Base-by-base conservation (phyloP, 805 yeast genomes). In the Komagataella phaffii region DNA sequence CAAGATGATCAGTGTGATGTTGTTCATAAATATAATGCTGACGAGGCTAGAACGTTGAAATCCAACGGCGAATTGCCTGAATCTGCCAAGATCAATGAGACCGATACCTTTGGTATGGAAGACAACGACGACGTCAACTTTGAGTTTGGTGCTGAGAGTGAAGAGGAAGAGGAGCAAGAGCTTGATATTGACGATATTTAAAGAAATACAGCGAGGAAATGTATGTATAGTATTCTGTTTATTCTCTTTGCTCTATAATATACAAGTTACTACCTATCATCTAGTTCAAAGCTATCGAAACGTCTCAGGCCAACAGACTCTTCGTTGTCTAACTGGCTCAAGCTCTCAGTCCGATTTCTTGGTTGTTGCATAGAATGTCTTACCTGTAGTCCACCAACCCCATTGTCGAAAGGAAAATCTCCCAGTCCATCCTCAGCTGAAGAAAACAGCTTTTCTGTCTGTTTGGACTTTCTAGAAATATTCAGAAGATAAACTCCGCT, bases 1-100 rank as follows among this genome's bases (percentile, higher is more conserved):
- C 97, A 93, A 73, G 97, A 91, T 64, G 96, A 88, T 56, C 95
- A 87, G 69, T 93, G 97, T 76, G 99, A 93, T 68, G 97, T 93
- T 59, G 91, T 93, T 53, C 95, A 91, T 70, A 93, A 93, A 72
- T 93, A 85, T 72, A 88, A 86, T 69, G 84, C 96, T 50, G 99
- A 93, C 64, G 99, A 93, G 73, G 99, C 99, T 55, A 87, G 99
- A 76, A 83, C 95, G 50, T 77, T 93, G 72, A 95, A 93, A 74
- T 85, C 80, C 57, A 86, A 84, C 69, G 99, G 99, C 60, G 99
- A 93, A 73, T 79, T 93, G 62, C 99, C 99, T 56, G 98, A 93
- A 70, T 79, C 83, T 60, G 97, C 98, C 55, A 88, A 88, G 76
- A 93, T 93, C 69, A 90, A 91, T 72, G 99, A 93, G 76, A 89